phyloP scores from a whole-genome alignment of 208 protist genomes.

The Crithidia thermophila region DNA sequence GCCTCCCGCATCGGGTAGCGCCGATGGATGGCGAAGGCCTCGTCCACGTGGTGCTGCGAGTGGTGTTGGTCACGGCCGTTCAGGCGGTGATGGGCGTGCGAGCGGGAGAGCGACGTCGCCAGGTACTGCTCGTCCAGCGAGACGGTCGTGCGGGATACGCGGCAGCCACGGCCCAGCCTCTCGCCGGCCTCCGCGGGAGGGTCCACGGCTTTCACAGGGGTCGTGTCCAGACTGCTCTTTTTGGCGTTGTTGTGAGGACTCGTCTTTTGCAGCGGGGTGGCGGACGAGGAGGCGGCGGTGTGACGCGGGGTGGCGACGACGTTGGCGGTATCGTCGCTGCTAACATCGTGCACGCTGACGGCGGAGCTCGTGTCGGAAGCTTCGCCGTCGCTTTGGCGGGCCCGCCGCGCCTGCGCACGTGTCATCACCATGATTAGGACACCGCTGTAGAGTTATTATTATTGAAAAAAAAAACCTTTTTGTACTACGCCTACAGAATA shows the following conservation, averaged over 20 bases:
- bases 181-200: conserved; percentile 9
- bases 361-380: conserved; percentile 3
- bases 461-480: conserved; percentile 8
- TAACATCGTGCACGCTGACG: conserved; percentile 10
- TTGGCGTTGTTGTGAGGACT: not conserved
- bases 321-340: not conserved
- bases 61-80: not conserved
- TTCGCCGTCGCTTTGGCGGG: conserved; percentile 10
- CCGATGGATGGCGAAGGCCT: conserved; percentile 42
- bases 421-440: conserved; percentile 39
- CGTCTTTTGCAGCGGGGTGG: too few relatives aligned
- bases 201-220: not conserved
- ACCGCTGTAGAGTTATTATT: not conserved
- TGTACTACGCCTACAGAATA: too few relatives aligned
- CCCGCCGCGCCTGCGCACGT: conserved; percentile 18
- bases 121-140: conserved; percentile 63
- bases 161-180: conserved; percentile 68
- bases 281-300: too few relatives aligned
- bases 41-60: too few relatives aligned
- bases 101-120: conserved; percentile 10
- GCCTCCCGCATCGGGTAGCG: conserved; percentile 70
- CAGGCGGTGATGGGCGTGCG: not conserved
- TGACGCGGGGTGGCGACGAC: too few relatives aligned
- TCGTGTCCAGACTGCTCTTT: not conserved
- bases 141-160: conserved; percentile 34